Conservation (phyloP, 2,329 filamentous ascomycete genomes). For the Dothiorella sarmentorum region DNA sequence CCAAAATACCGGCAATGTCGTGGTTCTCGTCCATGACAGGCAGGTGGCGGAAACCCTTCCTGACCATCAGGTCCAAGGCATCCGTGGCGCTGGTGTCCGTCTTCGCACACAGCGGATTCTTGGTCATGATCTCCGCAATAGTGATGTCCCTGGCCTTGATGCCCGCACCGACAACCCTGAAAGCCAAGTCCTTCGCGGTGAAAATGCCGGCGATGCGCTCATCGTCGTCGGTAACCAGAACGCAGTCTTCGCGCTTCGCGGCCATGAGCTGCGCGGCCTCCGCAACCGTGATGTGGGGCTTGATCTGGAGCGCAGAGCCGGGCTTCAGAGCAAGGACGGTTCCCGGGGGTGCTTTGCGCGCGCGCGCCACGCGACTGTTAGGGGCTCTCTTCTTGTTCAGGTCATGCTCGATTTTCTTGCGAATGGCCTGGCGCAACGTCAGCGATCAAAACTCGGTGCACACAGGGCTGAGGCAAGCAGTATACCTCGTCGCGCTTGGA, state of each 20-base stretch:
- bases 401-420: slow-evolving; percentile 93
- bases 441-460: slow-evolving; percentile 22
- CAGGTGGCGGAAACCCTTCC: slow-evolving; percentile 94
- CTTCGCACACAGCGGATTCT: slow-evolving; percentile 94
- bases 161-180: slow-evolving; percentile 88
- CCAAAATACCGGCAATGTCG: slow-evolving; percentile 94
- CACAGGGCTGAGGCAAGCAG: slow-evolving; percentile 28
- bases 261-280: slow-evolving; percentile 99
- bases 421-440: slow-evolving; percentile 68
- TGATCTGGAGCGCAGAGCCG: slow-evolving; percentile 94
- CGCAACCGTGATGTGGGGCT: slow-evolving; percentile 86
- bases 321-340: slow-evolving; percentile 94
- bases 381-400: slow-evolving; percentile 95
- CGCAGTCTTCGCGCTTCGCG: slow-evolving; percentile 96
- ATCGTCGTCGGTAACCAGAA: slow-evolving; percentile 95
- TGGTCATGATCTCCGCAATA: slow-evolving; percentile 99
- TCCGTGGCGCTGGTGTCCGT: slow-evolving; percentile 98
- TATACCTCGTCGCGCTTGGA: slow-evolving; percentile 96
- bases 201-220: slow-evolving; percentile 98
- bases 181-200: slow-evolving; percentile 96
- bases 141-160: slow-evolving; percentile 86
- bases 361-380: slow-evolving; percentile 72
- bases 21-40: slow-evolving; percentile 99
- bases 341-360: slow-evolving; percentile 90
- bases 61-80: slow-evolving; percentile 94